A percentile compares a stretch with the other conserved stretches of the same genome.
Conservation (phyloP, 192 early-diverging fungal species). For the Coemansia pectinata region DNA sequence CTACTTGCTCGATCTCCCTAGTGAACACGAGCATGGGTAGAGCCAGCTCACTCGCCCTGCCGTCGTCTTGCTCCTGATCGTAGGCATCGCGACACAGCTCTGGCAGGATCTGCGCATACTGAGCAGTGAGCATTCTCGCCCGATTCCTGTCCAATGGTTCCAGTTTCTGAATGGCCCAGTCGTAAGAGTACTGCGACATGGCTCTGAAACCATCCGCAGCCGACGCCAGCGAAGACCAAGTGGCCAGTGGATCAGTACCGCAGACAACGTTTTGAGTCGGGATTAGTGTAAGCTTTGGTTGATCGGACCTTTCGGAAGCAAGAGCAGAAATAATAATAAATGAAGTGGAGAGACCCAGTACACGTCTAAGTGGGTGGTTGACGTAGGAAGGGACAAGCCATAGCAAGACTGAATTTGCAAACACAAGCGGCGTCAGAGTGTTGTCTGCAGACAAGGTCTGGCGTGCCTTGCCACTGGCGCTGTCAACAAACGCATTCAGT, state of each 20-base stretch:
- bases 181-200: conserved; percentile 19
- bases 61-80: not conserved
- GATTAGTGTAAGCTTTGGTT: conserved; percentile 1
- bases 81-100: conserved; percentile 3
- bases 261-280: conserved; percentile 15
- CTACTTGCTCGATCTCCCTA: conserved; percentile 8
- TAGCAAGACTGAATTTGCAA: conserved; percentile 35
- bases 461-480: conserved; percentile 21
- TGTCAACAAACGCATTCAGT: conserved; percentile 29
- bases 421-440: conserved; percentile 37
- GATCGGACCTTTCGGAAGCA: not conserved
- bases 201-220: conserved; percentile 5
- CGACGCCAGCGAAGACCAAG: conserved; percentile 19
- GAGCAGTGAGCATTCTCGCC: conserved; percentile 39
- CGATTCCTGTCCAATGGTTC: conserved; percentile 34
- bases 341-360: conserved; percentile 26
- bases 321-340: conserved; percentile 40
- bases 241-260: conserved; percentile 34
- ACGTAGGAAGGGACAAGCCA: conserved; percentile 29
- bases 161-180: conserved; percentile 30
- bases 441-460: conserved; percentile 14
- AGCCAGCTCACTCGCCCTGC: not conserved
- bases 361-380: conserved; percentile 41
- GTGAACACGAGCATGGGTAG: conserved; percentile 49
- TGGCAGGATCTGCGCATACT: conserved; percentile 54